phyloP scores from a whole-genome alignment of 805 yeast genomes.

The Saturnispora sekii region DNA sequence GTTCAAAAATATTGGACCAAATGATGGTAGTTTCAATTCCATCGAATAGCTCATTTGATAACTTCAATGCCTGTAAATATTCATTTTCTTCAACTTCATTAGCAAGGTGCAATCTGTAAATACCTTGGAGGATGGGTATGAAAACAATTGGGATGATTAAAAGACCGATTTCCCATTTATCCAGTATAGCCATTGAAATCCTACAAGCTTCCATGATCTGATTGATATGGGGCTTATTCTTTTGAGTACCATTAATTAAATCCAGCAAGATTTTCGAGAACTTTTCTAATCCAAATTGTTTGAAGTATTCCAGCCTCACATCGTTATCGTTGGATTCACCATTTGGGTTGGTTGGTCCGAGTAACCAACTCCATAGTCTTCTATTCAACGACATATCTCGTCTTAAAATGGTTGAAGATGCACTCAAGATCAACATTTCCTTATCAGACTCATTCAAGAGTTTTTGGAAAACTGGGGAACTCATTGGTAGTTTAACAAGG shows the following conservation, averaged over 20 bases:
- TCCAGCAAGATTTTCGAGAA: constrained; percentile 46
- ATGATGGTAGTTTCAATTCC: constrained; percentile 73
- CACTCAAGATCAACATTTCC: constrained; percentile 47
- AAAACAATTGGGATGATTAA: constrained; percentile 61
- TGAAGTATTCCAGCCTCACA: constrained; percentile 47
- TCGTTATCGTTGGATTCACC: constrained; percentile 4
- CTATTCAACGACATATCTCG: constrained; percentile 93
- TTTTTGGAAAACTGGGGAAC: constrained; percentile 44
- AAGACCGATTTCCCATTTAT: constrained; percentile 90
- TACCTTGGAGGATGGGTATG: constrained; percentile 49
- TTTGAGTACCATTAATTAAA: constrained; percentile 29
- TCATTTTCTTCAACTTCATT: constrained; percentile 17
- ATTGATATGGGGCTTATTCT: constrained; percentile 16
- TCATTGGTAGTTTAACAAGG: constrained; percentile 55
- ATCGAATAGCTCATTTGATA: constrained; percentile 70
- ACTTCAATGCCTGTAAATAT: constrained; percentile 39
- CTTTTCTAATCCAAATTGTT: constrained; percentile 40
- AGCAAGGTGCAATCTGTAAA: constrained; percentile 23
- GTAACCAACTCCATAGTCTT: constrained; percentile 85
- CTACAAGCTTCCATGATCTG: constrained; percentile 44
- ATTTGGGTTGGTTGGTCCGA: constrained; percentile 56
- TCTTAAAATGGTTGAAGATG: constrained; percentile 59
- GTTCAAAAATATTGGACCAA: constrained; percentile 52
- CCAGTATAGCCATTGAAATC: constrained; percentile 69
- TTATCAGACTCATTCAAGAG: constrained; percentile 45